These are phyloP conservation scores for Colletotrichum simmondsii DNA, from an alignment of 2,329 filamentous ascomycete species.

Conservation along the genomic window DNA sequence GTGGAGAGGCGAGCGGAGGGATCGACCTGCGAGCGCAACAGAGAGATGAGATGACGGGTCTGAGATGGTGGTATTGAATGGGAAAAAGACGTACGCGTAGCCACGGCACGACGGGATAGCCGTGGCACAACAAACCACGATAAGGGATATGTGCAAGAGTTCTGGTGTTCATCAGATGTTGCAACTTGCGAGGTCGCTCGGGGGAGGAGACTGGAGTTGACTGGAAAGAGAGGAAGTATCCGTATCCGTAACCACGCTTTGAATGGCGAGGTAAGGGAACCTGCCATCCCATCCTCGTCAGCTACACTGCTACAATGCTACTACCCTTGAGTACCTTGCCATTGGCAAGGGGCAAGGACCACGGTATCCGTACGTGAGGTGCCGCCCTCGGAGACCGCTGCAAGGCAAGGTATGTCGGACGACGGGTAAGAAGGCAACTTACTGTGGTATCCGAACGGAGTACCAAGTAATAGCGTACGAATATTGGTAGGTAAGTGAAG, in stretches of 20 bases:
- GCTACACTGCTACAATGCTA: not conserved
- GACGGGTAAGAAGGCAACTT: not conserved
- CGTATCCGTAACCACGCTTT: too few relatives aligned
- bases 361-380: not conserved
- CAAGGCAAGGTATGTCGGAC: not conserved
- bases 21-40: conserved; percentile 34
- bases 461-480: too few relatives aligned
- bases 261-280: not conserved
- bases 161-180: not conserved
- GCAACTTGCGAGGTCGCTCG: not conserved
- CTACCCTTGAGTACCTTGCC: not conserved
- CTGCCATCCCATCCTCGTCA: not conserved
- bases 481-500: not conserved
- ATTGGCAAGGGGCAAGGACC: too few relatives aligned
- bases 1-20: conserved; percentile 34
- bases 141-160: not conserved
- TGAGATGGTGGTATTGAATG: conserved; percentile 25
- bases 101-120: not conserved
- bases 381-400: not conserved
- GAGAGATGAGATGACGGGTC: conserved; percentile 33
- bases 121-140: not conserved
- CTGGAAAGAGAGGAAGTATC: too few relatives aligned
- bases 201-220: not conserved
- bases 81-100: not conserved
- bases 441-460: too few relatives aligned